These are phyloP conservation scores for Paramecium bursaria DNA, from an alignment of 73 alveolate genomes.

Conservation along the genomic window DNA sequence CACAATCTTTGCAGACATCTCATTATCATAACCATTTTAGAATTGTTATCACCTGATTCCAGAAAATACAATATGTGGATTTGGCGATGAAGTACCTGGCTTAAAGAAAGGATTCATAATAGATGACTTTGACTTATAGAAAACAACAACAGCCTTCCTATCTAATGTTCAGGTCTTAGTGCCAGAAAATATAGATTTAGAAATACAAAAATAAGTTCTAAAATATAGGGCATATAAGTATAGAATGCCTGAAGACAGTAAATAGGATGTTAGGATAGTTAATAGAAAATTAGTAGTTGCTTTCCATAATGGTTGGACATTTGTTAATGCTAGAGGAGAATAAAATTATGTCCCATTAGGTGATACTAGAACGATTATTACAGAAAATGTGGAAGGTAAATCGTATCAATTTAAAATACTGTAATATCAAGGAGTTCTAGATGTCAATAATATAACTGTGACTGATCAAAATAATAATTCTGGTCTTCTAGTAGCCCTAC, in stretches of 20 bases:
- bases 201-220: constrained; percentile 17
- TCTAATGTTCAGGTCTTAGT: constrained; percentile 14
- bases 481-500: constrained; percentile 32
- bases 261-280: not conserved
- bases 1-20: not conserved
- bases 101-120: constrained; percentile 10
- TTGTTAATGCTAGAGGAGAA: constrained; percentile 36
- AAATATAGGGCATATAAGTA: constrained; percentile 52
- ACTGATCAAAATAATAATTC: constrained; percentile 47
- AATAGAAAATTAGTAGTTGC: not conserved
- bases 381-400: constrained; percentile 27
- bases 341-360: constrained; percentile 45
- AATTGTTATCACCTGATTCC: constrained; percentile 34
- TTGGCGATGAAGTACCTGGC: constrained; percentile 57
- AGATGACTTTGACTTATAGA: constrained; percentile 5
- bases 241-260: constrained; percentile 25
- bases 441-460: constrained; percentile 13
- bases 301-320: constrained; percentile 62
- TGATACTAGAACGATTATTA: constrained; percentile 41
- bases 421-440: constrained; percentile 36
- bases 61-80: constrained; percentile 50
- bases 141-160: constrained; percentile 15
- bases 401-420: not conserved
- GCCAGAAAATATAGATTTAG: constrained; percentile 39
- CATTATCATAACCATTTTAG: not conserved